Conservation (phyloP, 257 asterid species). For the Avicennia marina region DNA sequence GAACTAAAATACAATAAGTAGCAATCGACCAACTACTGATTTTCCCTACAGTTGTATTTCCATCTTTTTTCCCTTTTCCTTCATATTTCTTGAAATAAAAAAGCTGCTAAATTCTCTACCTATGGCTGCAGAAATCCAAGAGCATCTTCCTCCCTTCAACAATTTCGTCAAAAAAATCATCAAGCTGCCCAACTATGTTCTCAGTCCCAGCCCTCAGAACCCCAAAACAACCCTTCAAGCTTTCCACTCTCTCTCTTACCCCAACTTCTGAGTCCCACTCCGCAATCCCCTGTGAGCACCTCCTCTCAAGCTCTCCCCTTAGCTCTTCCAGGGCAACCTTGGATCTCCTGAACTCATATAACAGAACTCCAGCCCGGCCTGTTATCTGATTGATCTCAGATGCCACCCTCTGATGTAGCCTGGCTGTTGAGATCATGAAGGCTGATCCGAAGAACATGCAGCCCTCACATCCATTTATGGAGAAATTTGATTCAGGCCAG, state of each 20-base stretch:
- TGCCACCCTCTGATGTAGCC: conserved; percentile 60
- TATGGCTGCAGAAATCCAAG: conserved; percentile 81
- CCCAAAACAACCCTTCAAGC: conserved; percentile 54
- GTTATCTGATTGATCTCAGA: conserved; percentile 43
- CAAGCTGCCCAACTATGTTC: conserved; percentile 69
- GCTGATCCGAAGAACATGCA: conserved; percentile 62
- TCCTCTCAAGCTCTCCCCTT: conserved; percentile 66
- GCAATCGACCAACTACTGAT: no score
- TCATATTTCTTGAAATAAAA: no score
- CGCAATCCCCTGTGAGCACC: conserved; percentile 38
- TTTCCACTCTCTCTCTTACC: conserved; percentile 64
- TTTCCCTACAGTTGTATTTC: neutral
- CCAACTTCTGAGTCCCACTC: conserved; percentile 60
- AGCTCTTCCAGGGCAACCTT: conserved; percentile 66
- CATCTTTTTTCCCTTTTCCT: neutral
- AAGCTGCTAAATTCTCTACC: conserved; percentile 50
- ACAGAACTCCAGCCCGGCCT: conserved; percentile 51
- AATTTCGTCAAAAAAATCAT: conserved; percentile 92
- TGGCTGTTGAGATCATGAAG: conserved; percentile 67
- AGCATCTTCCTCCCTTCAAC: conserved; percentile 93
- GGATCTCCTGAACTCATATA: conserved; percentile 59
- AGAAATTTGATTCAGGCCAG: conserved; percentile 53
- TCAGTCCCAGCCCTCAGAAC: conserved; percentile 70
- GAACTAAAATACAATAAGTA: no score
- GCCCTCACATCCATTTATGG: conserved; percentile 44